phyloP scores from a whole-genome alignment of 2,329 filamentous ascomycete species.

The Xylaria sp. region DNA sequence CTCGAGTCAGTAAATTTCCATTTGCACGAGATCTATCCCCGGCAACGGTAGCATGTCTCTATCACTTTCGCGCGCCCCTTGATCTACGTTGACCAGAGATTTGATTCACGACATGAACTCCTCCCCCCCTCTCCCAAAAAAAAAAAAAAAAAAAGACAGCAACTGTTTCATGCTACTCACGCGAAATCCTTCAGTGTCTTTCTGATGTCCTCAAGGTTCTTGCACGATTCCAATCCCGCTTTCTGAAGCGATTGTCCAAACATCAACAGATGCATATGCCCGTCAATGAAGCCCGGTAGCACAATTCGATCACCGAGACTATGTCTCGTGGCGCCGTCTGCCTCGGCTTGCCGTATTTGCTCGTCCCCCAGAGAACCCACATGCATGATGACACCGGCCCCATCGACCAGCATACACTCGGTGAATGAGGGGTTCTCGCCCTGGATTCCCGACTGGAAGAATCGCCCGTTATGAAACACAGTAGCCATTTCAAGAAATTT shows the following conservation, averaged over 20 bases:
- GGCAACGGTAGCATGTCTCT: background rate
- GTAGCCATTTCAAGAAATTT: slow-evolving; percentile 47
- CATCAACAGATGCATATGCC: slow-evolving; percentile 62
- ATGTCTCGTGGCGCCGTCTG: slow-evolving; percentile 34
- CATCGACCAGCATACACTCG: slow-evolving; percentile 45
- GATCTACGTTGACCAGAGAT: too few species aligned
- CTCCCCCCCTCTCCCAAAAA: too few species aligned
- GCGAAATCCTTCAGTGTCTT: slow-evolving; percentile 52
- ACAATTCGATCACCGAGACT: slow-evolving; percentile 50
- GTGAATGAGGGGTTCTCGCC: slow-evolving; percentile 43
- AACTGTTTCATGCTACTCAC: slow-evolving; percentile 11
- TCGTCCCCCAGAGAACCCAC: slow-evolving; percentile 44
- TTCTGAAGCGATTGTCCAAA: slow-evolving; percentile 61
- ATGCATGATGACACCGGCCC: slow-evolving; percentile 43
- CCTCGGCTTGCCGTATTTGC: slow-evolving; percentile 38
- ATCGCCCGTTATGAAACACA: slow-evolving; percentile 64
- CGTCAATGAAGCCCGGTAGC: slow-evolving; percentile 62
- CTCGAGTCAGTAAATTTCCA: slow-evolving; percentile 12
- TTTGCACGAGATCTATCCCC: background rate
- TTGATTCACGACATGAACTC: too few species aligned
- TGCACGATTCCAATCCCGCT: slow-evolving; percentile 53
- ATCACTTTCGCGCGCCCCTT: too few species aligned
- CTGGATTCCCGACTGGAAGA: slow-evolving; percentile 54
- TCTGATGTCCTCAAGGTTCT: slow-evolving; percentile 55
- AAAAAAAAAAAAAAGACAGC: background rate